These are phyloP conservation scores for Chrysanthemum makinoi DNA, from an alignment of 129 eudicot species.

Conservation along the genomic window DNA sequence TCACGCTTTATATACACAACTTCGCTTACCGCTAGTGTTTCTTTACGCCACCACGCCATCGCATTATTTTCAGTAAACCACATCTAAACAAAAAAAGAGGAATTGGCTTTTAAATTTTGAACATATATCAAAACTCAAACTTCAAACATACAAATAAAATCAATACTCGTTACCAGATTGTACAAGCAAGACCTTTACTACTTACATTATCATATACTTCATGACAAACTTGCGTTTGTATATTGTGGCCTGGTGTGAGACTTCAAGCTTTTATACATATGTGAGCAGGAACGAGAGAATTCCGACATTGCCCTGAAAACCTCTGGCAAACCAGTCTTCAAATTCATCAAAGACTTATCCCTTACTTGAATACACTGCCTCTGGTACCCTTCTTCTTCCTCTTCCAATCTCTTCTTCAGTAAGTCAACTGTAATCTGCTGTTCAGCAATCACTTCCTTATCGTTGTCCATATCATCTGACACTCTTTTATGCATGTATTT, in stretches of 20 bases:
- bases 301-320: constrained; percentile 67
- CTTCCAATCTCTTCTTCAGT: constrained; percentile 63
- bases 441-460: constrained; percentile 58
- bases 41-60: no score
- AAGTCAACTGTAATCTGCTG: constrained; percentile 55
- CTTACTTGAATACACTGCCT: constrained; percentile 72
- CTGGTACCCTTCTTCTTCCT: constrained; percentile 60
- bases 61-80: no score
- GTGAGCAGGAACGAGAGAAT: constrained; percentile 71
- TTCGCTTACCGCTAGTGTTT: no score
- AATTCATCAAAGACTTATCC: constrained; percentile 74
- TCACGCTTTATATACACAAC: no score
- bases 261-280: constrained; percentile 68
- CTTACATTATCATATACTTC: constrained; percentile 29
- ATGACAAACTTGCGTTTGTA: constrained; percentile 36
- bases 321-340: constrained; percentile 75
- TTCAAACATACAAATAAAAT: constrained; percentile 24
- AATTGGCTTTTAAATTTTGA: neutral
- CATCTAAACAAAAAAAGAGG: constrained; percentile 1
- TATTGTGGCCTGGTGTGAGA: constrained; percentile 40
- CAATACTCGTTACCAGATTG: constrained; percentile 13
- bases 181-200: constrained; percentile 17
- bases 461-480: constrained; percentile 61
- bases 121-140: constrained; percentile 2
- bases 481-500: constrained; percentile 59